Percentiles rank a stretch among this genome's conserved stretches.
These are phyloP conservation scores for Zymoseptoria ardabiliae DNA, from an alignment of 2,329 filamentous ascomycete species.

Conservation along the genomic window DNA sequence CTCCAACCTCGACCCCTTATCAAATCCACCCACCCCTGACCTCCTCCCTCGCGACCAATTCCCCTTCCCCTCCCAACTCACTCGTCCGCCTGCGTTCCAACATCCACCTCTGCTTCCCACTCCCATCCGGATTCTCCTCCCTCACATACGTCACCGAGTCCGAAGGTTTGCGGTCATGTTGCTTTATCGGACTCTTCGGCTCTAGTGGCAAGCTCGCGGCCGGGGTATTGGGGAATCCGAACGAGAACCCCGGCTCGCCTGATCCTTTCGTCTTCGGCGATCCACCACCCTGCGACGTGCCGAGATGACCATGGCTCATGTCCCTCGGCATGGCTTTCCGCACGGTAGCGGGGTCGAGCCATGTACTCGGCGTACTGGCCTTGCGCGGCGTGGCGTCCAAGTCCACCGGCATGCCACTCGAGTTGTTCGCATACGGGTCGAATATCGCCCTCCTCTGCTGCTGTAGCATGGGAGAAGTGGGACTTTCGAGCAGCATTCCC, in stretches of 20 bases:
- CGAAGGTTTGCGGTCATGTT: background rate
- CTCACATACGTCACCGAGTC: constrained; percentile 63
- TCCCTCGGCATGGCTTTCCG: constrained; percentile 11
- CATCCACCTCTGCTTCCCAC: constrained; percentile 56
- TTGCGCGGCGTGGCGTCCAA: constrained; percentile 18
- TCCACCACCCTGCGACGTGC: constrained; percentile 40
- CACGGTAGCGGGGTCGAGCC: constrained; percentile 14
- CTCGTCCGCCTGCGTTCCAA: constrained; percentile 60
- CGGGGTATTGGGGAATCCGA: background rate
- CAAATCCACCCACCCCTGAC: constrained; percentile 48
- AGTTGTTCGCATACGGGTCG: background rate
- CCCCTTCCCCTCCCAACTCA: constrained; percentile 54
- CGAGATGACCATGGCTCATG: constrained; percentile 1
- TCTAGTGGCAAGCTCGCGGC: background rate
- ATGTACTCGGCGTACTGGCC: constrained; percentile 1
- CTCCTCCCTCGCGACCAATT: constrained; percentile 58
- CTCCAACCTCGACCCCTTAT: background rate
- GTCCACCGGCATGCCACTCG: constrained; percentile 1
- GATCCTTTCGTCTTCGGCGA: constrained; percentile 25
- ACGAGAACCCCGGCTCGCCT: background rate
- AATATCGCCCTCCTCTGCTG: constrained; percentile 10
- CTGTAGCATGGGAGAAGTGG: constrained; percentile 10
- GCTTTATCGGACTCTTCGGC: background rate
- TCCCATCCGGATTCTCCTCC: constrained; percentile 54
- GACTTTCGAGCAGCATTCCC: constrained; percentile 11